Percentiles rank a stretch among this genome's conserved stretches.
Evolutionary conservation across 768 basidiomycete species (phyloP).

Genomic region (Lentinus tigrinus): DNA sequence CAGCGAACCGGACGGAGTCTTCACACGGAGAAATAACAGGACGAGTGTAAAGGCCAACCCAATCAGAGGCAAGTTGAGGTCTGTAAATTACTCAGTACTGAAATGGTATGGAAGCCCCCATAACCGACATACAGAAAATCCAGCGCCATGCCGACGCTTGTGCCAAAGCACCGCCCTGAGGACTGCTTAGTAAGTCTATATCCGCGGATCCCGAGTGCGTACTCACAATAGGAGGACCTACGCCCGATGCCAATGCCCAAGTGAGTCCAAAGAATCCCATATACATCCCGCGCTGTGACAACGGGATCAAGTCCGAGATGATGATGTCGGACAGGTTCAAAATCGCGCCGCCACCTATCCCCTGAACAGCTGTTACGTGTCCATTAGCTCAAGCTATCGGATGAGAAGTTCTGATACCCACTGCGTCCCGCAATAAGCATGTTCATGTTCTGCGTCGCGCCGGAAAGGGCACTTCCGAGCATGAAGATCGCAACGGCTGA

Average conservation of each 20-base stretch:
- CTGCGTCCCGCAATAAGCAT: conserved; percentile 39
- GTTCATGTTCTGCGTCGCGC: conserved; percentile 37
- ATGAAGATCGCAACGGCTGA: conserved; percentile 32
- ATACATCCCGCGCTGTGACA: conserved; percentile 19
- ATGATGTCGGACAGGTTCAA: conserved; percentile 18
- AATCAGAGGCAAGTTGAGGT: conserved; percentile 34
- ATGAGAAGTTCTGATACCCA: background rate
- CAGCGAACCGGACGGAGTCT: conserved; percentile 28
- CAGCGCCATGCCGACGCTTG: conserved; percentile 29
- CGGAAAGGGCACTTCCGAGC: conserved; percentile 39
- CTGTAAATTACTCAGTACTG: conserved; percentile 14
- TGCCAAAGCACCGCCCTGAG: conserved; percentile 16
- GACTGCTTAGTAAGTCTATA: background rate
- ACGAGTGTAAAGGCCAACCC: conserved; percentile 14
- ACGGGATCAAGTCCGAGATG: conserved; percentile 20
- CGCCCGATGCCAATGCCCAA: conserved; percentile 17
- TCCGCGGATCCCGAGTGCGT: background rate
- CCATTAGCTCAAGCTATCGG: background rate
- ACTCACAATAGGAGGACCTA: conserved; percentile 14
- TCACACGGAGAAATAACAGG: conserved; percentile 13
- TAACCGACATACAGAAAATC: conserved; percentile 26
- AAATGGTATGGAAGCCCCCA: background rate
- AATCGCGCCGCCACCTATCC: conserved; percentile 23
- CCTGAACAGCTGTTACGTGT: conserved; percentile 15
- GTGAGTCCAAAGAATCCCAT: conserved; percentile 13